These are phyloP conservation scores for Metarhizium humberi DNA, from an alignment of 2,329 filamentous ascomycete species.

Conservation along the genomic window DNA sequence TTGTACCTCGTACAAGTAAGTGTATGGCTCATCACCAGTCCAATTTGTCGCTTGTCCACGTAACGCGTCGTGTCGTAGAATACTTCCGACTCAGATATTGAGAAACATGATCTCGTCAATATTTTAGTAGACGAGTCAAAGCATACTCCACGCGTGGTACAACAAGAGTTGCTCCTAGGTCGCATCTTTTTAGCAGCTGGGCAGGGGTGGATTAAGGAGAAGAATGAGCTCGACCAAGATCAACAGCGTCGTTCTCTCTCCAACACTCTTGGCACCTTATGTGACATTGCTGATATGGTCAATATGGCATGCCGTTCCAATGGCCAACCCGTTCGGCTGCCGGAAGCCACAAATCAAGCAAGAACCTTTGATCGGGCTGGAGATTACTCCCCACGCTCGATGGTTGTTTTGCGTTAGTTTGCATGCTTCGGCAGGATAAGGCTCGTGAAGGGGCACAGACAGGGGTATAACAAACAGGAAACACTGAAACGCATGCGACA, in stretches of 20 bases:
- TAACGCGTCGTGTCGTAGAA: background rate
- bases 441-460: background rate
- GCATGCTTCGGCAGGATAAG: background rate
- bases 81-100: background rate
- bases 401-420: background rate
- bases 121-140: background rate
- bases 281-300: too few relatives aligned
- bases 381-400: background rate
- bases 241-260: too few relatives aligned
- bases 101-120: background rate
- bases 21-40: background rate
- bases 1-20: background rate
- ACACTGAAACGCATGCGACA: background rate
- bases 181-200: background rate
- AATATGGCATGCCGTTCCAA: too few relatives aligned
- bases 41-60: background rate
- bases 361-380: background rate
- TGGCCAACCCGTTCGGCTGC: too few relatives aligned
- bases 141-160: background rate
- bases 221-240: too few relatives aligned
- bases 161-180: background rate
- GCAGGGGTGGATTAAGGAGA: too few relatives aligned
- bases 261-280: too few relatives aligned
- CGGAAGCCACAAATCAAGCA: background rate
- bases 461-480: background rate